Evolutionary conservation across 805 yeast species (phyloP).

Genomic region (Yamadazyma laniorum): DNA sequence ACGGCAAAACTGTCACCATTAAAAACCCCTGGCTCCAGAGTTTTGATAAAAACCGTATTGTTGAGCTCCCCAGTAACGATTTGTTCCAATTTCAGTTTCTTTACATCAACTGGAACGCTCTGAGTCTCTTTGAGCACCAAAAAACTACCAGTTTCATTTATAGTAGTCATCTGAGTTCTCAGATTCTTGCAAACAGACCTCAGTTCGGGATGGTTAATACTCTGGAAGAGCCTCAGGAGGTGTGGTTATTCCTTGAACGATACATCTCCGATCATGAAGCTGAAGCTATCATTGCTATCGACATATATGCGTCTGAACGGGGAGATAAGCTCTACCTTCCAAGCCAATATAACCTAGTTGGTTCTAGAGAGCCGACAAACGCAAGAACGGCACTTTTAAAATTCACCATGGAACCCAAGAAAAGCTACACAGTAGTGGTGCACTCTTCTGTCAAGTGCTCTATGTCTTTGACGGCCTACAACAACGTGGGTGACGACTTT

Average conservation of each 20-base stretch:
- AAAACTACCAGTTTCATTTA: conserved; percentile 26
- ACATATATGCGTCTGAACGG: conserved; percentile 22
- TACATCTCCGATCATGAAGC: conserved; percentile 5
- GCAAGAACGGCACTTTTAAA: conserved; percentile 37
- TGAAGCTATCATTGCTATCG: conserved; percentile 12
- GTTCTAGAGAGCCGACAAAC: conserved; percentile 29
- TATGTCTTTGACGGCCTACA: conserved; percentile 23
- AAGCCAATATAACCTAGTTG: conserved; percentile 20
- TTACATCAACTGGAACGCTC: conserved; percentile 65
- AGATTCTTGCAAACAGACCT: conserved; percentile 29
- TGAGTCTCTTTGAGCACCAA: conserved; percentile 23
- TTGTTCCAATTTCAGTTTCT: conserved; percentile 44
- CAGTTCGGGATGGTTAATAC: conserved; percentile 43
- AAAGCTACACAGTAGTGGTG: conserved; percentile 27
- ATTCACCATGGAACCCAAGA: conserved; percentile 21
- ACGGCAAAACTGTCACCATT: conserved; percentile 11
- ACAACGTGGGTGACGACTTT: conserved; percentile 25
- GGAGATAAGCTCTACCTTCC: conserved; percentile 31
- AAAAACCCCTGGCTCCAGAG: conserved; percentile 39
- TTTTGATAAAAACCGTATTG: conserved; percentile 15
- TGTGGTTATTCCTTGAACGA: conserved; percentile 49
- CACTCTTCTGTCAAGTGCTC: conserved; percentile 23
- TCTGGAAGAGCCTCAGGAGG: conserved; percentile 23
- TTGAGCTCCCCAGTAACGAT: conserved; percentile 17
- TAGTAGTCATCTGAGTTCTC: conserved; percentile 8